Conservation (phyloP, 2,329 filamentous ascomycete genomes). For the Cytospora chrysosperma region DNA sequence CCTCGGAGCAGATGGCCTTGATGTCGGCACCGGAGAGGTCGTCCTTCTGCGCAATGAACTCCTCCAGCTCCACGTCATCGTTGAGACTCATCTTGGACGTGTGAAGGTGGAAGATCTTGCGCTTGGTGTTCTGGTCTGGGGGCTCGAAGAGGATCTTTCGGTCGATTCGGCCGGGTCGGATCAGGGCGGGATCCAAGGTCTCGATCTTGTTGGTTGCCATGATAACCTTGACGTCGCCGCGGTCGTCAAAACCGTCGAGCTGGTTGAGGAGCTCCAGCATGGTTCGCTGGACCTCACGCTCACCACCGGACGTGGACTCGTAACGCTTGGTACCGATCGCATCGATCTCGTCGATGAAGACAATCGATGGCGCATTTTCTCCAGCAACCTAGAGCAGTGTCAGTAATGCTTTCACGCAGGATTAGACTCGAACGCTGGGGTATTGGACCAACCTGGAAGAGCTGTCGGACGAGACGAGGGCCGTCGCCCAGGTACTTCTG, state of each 20-base stretch:
- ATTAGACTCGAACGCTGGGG: neutral
- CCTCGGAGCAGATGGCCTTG: slow-evolving; percentile 98
- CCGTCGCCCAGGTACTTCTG: slow-evolving; percentile 99
- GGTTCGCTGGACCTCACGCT: slow-evolving; percentile 95
- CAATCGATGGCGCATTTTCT: slow-evolving; percentile 93
- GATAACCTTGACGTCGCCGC: slow-evolving; percentile 98
- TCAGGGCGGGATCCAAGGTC: slow-evolving; percentile 90
- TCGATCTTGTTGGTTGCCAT: slow-evolving; percentile 99
- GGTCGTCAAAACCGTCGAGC: slow-evolving; percentile 97
- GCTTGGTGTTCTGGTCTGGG: slow-evolving; percentile 78
- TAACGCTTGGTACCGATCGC: slow-evolving; percentile 99
- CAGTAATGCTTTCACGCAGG: slow-evolving; percentile 23
- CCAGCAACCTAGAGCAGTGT: slow-evolving; percentile 68
- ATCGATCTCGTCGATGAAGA: slow-evolving; percentile 99
- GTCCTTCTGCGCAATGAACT: slow-evolving; percentile 98
- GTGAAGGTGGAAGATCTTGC: slow-evolving; percentile 98
- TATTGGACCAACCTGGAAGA: slow-evolving; percentile 68
- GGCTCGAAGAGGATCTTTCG: slow-evolving; percentile 84
- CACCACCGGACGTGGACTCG: slow-evolving; percentile 93
- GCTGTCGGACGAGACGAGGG: slow-evolving; percentile 88
- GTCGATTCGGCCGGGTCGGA: slow-evolving; percentile 96
- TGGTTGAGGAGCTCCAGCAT: slow-evolving; percentile 99
- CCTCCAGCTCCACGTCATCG: slow-evolving; percentile 95
- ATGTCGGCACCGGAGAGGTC: slow-evolving; percentile 97
- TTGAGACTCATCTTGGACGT: slow-evolving; percentile 98